Evolutionary conservation across 345 rosid species (phyloP), one percentile per base, ranked within the genome.

Genomic region (Populus tremula): DNA sequence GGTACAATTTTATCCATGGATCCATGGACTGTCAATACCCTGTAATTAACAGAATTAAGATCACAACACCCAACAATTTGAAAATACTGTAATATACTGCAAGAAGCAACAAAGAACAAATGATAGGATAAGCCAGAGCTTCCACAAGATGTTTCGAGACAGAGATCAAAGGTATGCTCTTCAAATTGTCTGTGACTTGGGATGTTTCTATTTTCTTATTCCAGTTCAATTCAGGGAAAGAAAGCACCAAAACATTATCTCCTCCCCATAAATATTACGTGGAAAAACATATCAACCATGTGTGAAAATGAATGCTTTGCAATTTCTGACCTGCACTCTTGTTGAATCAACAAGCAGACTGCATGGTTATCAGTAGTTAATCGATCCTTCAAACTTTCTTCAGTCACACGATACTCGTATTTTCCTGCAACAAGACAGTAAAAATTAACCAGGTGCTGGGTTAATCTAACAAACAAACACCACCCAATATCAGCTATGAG

Each of bases 1-100:
- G 88, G 86, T 39, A 95, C 98, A 18, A 91, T 75, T 72, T 82
- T 84, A 76, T 93, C 98, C 75, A 50, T 72, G 72, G 93, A 73
- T 73, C 97, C 99, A 77, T 93, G 98, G 75, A 95, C 87, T 7
- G 92, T 92, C 83, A 93, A 79, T 36, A 92, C 97, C 92, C 97
- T 92, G 90, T 6, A 79, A 78, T 71, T 43, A 33, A 69, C 41
- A 68, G 38, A 53, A 77, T 27, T n/a, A 31, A 73, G 9, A 54
- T 76, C 50, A 47, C 50, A 47, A 47, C 5, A 13, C 50, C 17
- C 50, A 14, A 13, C 50, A 47, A 47, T 12, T 12, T 47, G 50
- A 47, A 3, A 47, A 47, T 47, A 13, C 18, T 47, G 6, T 47
- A 10, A 41, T 47, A 47, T 2, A 13, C 50, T 13, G 50, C 50